Evolutionary conservation across 768 basidiomycete genomes (phyloP).

Genomic region (Podaxis mareebaensis): DNA sequence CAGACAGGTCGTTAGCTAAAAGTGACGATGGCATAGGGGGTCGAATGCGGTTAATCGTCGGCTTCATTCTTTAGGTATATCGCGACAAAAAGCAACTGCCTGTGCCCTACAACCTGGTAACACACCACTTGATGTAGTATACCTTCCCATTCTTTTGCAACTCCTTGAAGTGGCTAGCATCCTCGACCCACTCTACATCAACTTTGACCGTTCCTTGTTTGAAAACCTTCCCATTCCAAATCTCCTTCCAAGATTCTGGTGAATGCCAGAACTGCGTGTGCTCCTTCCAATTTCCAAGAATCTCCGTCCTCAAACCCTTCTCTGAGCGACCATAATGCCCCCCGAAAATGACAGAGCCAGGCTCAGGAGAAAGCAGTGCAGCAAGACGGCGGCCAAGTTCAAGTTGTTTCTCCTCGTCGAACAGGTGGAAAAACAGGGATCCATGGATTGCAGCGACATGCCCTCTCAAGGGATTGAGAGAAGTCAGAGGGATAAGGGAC

Average conservation of each 20-base stretch:
- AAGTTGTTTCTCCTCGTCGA: conserved; percentile 32
- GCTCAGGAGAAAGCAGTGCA: conserved; percentile 31
- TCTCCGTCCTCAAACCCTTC: conserved; percentile 18
- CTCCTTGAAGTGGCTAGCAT: not conserved
- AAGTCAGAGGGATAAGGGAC: conserved; percentile 19
- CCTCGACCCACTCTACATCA: conserved; percentile 3
- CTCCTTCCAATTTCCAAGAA: conserved; percentile 11
- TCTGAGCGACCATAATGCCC: conserved; percentile 35
- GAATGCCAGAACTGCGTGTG: conserved; percentile 21
- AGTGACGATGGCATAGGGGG: no score
- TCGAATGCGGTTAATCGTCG: no score
- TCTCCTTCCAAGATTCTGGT: conserved; percentile 17
- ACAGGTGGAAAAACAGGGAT: conserved; percentile 38
- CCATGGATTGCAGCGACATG: conserved; percentile 48
- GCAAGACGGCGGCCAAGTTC: conserved; percentile 31
- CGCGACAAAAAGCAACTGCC: not conserved
- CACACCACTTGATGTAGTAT: conserved; percentile 9
- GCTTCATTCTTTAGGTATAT: no score
- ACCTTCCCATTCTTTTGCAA: conserved; percentile 2
- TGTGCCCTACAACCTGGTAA: not conserved
- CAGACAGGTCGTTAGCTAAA: no score
- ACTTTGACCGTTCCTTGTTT: conserved; percentile 16
- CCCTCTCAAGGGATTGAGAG: conserved; percentile 35
- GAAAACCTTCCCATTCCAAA: conserved; percentile 17
- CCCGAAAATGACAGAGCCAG: conserved; percentile 37